These are phyloP conservation scores for Coemansia sp. DNA, from an alignment of 192 early-diverging fungal species.

Conservation along the genomic window DNA sequence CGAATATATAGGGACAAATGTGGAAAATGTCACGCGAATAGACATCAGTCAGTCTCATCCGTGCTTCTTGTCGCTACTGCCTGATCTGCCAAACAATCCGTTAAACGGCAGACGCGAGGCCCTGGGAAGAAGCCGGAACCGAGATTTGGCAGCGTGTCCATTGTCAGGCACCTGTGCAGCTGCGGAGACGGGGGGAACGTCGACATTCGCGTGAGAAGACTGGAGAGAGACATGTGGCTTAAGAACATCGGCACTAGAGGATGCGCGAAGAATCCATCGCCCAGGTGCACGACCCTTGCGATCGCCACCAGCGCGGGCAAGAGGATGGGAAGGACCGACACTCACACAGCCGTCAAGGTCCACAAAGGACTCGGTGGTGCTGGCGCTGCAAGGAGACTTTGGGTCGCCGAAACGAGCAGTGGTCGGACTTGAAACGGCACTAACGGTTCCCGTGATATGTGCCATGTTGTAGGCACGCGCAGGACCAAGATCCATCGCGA, in stretches of 20 bases:
- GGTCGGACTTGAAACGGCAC: constrained; percentile 12
- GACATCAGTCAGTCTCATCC: background rate
- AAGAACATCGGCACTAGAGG: constrained; percentile 33
- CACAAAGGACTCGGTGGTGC: constrained; percentile 39
- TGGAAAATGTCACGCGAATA: no score
- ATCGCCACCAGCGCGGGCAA: background rate
- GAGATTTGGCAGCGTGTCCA: background rate
- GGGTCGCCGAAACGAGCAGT: background rate
- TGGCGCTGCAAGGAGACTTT: background rate
- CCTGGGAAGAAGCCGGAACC: constrained; percentile 37
- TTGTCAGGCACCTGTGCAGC: background rate
- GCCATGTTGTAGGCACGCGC: background rate
- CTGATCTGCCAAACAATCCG: constrained; percentile 31
- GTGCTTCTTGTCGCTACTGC: constrained; percentile 22
- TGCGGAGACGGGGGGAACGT: background rate
- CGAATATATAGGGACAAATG: background rate
- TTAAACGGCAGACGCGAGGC: constrained; percentile 34
- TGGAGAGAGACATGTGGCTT: constrained; percentile 6
- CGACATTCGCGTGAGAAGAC: constrained; percentile 1
- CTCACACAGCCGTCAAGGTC: constrained; percentile 20
- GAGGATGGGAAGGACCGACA: background rate
- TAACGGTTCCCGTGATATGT: background rate
- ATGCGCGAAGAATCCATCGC: constrained; percentile 14
- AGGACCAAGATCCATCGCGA: background rate
- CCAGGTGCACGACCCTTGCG: background rate